These are phyloP conservation scores for Cryptococcus amylolentus DNA, from an alignment of 1,284 basidiomycete species.

Conservation along the genomic window DNA sequence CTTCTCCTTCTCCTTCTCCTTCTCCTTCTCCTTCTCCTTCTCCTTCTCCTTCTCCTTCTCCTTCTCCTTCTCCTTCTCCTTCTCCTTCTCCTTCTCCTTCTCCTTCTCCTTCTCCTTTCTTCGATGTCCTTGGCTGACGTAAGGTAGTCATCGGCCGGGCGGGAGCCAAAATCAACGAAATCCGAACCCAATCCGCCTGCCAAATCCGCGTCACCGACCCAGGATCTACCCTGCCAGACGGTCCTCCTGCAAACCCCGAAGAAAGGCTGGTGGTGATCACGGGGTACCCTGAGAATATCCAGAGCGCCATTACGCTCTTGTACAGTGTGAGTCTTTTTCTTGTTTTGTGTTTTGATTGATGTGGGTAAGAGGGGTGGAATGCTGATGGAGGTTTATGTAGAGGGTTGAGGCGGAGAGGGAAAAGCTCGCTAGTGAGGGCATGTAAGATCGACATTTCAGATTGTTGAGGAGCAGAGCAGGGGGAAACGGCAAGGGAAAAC, in stretches of 20 bases:
- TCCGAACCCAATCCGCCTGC: slow-evolving; percentile 84
- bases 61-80: no score
- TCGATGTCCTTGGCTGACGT: not conserved
- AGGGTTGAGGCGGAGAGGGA: slow-evolving; percentile 16
- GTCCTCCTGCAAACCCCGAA: slow-evolving; percentile 57
- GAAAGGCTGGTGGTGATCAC: slow-evolving; percentile 92
- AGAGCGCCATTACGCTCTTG: slow-evolving; percentile 90
- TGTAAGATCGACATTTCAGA: no score
- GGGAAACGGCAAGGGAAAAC: no score
- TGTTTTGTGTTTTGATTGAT: not conserved
- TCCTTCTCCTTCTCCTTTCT: not conserved
- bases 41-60: no score
- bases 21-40: not conserved
- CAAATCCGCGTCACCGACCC: slow-evolving; percentile 99
- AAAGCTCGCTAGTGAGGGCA: slow-evolving; percentile 1
- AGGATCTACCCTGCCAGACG: slow-evolving; percentile 57
- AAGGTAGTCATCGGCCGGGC: slow-evolving; percentile 85
- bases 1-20: slow-evolving; percentile 63
- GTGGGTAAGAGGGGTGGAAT: not conserved
- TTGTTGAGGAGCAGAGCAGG: no score
- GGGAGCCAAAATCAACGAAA: slow-evolving; percentile 98
- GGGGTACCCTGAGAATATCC: slow-evolving; percentile 88
- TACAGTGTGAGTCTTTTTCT: slow-evolving; percentile 52
- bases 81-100: slow-evolving; percentile 60
- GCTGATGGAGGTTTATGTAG: not conserved